Evolutionary conservation across 2,329 filamentous ascomycete genomes (phyloP).

Genomic region (Colletotrichum aenigma): DNA sequence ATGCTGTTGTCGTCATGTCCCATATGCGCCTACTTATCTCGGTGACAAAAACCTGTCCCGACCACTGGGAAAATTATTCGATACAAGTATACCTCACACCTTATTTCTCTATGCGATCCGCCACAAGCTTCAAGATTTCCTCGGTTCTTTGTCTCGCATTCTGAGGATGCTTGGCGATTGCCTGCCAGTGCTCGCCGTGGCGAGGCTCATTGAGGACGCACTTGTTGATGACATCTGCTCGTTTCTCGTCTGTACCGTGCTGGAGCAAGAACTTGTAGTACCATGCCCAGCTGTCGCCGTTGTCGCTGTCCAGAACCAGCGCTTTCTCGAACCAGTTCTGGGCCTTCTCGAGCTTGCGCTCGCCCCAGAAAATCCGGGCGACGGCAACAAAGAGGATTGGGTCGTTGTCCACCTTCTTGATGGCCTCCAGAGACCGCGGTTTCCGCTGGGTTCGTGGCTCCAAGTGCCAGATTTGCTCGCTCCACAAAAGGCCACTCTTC

Average conservation of each 20-base stretch:
- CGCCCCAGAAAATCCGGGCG: constrained; percentile 94
- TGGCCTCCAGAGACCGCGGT: constrained; percentile 87
- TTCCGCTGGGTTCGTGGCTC: constrained; percentile 92
- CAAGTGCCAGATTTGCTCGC: constrained; percentile 93
- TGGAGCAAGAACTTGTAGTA: constrained; percentile 93
- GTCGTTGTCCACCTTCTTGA: constrained; percentile 96
- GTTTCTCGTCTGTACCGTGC: constrained; percentile 94
- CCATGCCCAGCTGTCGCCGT: constrained; percentile 96
- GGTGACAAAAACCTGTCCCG: background rate
- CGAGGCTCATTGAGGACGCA: constrained; percentile 83
- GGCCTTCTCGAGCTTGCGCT: constrained; percentile 90
- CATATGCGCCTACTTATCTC: background rate
- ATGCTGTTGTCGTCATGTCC: background rate
- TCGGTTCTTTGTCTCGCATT: constrained; percentile 78
- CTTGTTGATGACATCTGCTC: constrained; percentile 81
- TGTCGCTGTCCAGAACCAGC: constrained; percentile 82
- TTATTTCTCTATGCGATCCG: constrained; percentile 45
- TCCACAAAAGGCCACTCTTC: constrained; percentile 86
- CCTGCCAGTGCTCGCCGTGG: constrained; percentile 93
- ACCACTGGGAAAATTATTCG: background rate
- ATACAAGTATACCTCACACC: background rate
- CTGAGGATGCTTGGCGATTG: constrained; percentile 81
- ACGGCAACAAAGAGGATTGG: constrained; percentile 88
- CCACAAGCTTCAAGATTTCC: constrained; percentile 83
- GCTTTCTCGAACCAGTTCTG: constrained; percentile 98